Conservation (phyloP, 371 early-diverging fungal genomes). For the Phascolomyces articulosus region DNA sequence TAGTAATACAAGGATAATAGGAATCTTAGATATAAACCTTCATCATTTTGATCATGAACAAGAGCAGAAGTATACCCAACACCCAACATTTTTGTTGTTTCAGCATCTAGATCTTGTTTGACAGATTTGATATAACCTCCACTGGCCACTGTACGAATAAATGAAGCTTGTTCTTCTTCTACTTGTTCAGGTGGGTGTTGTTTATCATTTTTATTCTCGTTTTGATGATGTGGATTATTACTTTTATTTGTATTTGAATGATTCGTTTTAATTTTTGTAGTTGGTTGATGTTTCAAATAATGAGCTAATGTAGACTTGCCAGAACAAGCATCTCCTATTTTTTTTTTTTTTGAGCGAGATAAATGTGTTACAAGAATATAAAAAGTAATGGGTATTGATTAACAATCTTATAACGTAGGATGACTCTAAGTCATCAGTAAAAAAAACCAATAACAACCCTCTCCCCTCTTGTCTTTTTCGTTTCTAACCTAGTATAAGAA, state of each 20-base stretch:
- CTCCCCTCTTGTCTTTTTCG: no score
- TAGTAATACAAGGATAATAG: no score
- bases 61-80: conserved; percentile 79
- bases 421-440: no score
- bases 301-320: conserved; percentile 73
- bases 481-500: conserved; percentile 69
- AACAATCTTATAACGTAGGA: no score
- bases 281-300: conserved; percentile 60
- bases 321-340: conserved; percentile 65
- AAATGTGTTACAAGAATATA: no score
- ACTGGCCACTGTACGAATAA: conserved; percentile 26
- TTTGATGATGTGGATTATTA: conserved; percentile 7
- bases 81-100: conserved; percentile 55
- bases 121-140: conserved; percentile 7
- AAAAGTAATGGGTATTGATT: no score
- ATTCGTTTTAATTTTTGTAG: conserved; percentile 34
- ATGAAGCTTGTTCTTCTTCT: conserved; percentile 6
- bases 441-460: not conserved
- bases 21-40: conserved; percentile 54
- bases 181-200: conserved; percentile 25
- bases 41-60: conserved; percentile 78
- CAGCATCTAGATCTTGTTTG: conserved; percentile 10
- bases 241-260: not conserved
- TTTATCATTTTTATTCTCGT: conserved; percentile 32
- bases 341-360: no score